A percentile compares a stretch with the other conserved stretches of the same genome.
Conservation (phyloP, 768 basidiomycete species). For the Rhodotorula diobovata region DNA sequence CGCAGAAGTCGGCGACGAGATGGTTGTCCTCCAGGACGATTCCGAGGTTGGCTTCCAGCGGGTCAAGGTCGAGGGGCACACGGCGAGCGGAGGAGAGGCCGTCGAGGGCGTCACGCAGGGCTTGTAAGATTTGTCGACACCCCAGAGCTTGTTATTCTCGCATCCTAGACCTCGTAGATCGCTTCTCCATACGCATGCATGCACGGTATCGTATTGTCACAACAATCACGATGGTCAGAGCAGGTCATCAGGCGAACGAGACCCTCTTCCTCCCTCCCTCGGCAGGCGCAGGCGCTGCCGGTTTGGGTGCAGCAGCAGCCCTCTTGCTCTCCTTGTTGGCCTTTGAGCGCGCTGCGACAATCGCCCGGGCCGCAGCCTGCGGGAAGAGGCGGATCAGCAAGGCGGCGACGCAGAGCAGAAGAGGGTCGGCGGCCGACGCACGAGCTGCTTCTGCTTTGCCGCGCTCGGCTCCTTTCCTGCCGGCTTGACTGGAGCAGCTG, state of each 20-base stretch:
- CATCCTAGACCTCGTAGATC: background rate
- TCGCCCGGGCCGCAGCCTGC: constrained; percentile 16
- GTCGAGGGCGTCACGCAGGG: constrained; percentile 23
- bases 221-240: constrained; percentile 5
- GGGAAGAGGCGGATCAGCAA: background rate
- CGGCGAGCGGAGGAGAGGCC: constrained; percentile 5
- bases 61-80: constrained; percentile 9
- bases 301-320: background rate
- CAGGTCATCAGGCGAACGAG: constrained; percentile 12
- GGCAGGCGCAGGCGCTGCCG: background rate
- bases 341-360: constrained; percentile 24
- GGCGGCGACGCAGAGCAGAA: too few species aligned
- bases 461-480: constrained; percentile 3
- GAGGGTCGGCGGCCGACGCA: background rate
- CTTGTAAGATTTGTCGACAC: background rate
- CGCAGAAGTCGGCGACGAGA: constrained; percentile 30
- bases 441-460: constrained; percentile 22
- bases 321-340: constrained; percentile 23
- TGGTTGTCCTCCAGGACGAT: constrained; percentile 26
- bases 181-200: too few species aligned
- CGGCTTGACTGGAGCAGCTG: background rate
- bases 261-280: constrained; percentile 24
- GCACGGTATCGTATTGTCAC: background rate
- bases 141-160: too few species aligned
- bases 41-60: constrained; percentile 27